Evolutionary conservation across 179 eudicot species (phyloP).

Genomic region (Pouteria campechiana): DNA sequence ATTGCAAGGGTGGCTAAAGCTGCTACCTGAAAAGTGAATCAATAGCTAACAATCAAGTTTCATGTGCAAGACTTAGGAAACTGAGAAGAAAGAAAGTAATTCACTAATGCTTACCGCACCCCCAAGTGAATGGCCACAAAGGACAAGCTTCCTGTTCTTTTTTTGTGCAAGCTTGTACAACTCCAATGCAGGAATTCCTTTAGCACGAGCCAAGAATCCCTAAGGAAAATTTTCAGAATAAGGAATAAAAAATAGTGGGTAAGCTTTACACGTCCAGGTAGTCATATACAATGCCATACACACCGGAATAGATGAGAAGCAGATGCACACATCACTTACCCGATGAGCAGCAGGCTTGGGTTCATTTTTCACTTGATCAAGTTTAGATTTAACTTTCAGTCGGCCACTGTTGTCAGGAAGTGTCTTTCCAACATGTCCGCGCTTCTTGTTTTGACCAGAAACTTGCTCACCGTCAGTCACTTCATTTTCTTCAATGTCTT

Average conservation of each 20-base stretch:
- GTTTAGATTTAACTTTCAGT: too few species aligned
- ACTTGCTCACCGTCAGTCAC: slow-evolving; percentile 27
- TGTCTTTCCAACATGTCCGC: slow-evolving; percentile 28
- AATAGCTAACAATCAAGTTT: slow-evolving; percentile 1
- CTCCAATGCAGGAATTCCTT: slow-evolving; percentile 97
- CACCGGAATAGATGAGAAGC: neutral
- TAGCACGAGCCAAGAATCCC: slow-evolving; percentile 99
- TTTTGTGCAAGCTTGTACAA: slow-evolving; percentile 93
- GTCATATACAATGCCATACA: neutral
- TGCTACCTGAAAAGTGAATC: slow-evolving; percentile 57
- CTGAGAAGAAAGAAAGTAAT: slow-evolving; percentile 4
- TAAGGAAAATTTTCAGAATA: slow-evolving; percentile 11
- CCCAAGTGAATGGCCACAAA: slow-evolving; percentile 99
- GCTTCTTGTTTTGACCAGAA: slow-evolving; percentile 24
- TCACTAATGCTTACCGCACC: slow-evolving; percentile 73
- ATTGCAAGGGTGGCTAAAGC: slow-evolving; percentile 96
- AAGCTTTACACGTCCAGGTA: neutral
- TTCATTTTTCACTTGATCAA: slow-evolving; percentile 40
- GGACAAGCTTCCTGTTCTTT: slow-evolving; percentile 83
- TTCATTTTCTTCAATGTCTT: slow-evolving; percentile 35
- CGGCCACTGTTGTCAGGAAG: too few species aligned
- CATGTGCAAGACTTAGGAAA: neutral
- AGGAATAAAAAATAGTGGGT: neutral
- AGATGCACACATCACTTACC: slow-evolving; percentile 22
- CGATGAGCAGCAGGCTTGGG: slow-evolving; percentile 94